Evolutionary conservation across 768 basidiomycete species (phyloP), one percentile per base, ranked within the genome.

Genomic region (Boletus bicolor): DNA sequence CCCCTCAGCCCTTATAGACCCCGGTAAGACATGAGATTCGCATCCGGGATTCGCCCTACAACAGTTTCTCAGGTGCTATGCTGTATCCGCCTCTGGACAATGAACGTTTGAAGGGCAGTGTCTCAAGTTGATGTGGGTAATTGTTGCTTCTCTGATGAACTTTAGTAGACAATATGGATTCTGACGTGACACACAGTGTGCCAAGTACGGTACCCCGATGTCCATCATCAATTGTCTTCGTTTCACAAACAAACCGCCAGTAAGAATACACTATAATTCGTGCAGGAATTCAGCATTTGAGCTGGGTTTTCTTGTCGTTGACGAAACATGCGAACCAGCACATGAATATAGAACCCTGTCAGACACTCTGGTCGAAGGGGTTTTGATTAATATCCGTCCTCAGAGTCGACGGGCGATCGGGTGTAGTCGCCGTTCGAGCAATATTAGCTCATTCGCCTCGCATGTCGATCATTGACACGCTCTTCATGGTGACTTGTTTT

Each of bases 1-100:
- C 4, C 64, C 64, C 65, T 67, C 46, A 53, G 45, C 58, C 65
- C 65, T 53, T 45, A 37, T 8, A 44, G 39, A 37, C 35, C 7
- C 53, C 30, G 50, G n/a, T 34, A 47, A 43, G 44, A 51, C 48
- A 54, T 53, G 53, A 42, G 66, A 66, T 61, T 58, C 66, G 39
- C 61, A 59, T 35, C 49, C 12, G 43, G 24, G 65, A 65, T 63
- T 48, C 66, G 46, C 55, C 53, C 44, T 10, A 30, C 37, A 19
- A 35, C n/a, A 30, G 24, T 44, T 62, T 56, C 57, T 51, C 51
- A 36, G 41, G 54, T 43, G 53, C n/a, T 32, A 5, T 53, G 42
- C 30, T 30, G 35, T 39, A 10, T 53, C 59, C 49, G 11, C 11
- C 37, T 52, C 37, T 12, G 48, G 38, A 35, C 26, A 46, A 54